Evolutionary conservation across 129 eudicot species (phyloP).

Genomic region (Flaveria brownii): DNA sequence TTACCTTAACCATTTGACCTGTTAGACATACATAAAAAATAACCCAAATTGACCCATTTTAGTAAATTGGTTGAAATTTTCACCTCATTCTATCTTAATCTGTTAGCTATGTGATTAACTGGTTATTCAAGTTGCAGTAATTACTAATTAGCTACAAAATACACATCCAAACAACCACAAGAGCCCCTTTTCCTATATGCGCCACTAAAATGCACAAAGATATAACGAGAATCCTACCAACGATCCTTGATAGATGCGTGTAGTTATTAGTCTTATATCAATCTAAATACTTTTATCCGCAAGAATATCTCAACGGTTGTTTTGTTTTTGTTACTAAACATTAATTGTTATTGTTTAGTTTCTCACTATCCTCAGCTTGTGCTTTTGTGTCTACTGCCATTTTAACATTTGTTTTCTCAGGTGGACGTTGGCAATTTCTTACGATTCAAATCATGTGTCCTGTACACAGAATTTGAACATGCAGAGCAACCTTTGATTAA

Average conservation of each 20-base stretch:
- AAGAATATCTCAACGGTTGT: neutral
- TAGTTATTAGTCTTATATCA: too few species aligned
- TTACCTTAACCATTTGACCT: neutral
- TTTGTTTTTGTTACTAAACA: neutral
- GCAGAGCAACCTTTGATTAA: slow-evolving; percentile 79
- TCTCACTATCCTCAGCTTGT: neutral
- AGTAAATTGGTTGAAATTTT: too few species aligned
- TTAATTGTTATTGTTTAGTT: neutral
- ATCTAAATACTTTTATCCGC: neutral
- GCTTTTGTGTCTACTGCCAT: neutral
- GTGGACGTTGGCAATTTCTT: slow-evolving; percentile 97
- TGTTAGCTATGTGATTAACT: too few species aligned
- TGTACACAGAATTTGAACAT: slow-evolving; percentile 75
- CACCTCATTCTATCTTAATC: too few species aligned
- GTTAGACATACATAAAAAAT: neutral
- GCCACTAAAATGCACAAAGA: too few species aligned
- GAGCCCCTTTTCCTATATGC: too few species aligned
- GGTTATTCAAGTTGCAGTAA: too few species aligned
- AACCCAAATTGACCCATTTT: neutral
- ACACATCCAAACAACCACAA: too few species aligned
- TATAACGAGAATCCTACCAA: too few species aligned
- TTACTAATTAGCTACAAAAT: too few species aligned
- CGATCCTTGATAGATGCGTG: too few species aligned
- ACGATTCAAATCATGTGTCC: slow-evolving; percentile 86
- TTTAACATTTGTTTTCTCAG: slow-evolving; percentile 35